Percentiles rank a stretch among this genome's conserved stretches.
Conservation (phyloP, 192 early-diverging fungal genomes). For the Backusella liffmaniae region DNA sequence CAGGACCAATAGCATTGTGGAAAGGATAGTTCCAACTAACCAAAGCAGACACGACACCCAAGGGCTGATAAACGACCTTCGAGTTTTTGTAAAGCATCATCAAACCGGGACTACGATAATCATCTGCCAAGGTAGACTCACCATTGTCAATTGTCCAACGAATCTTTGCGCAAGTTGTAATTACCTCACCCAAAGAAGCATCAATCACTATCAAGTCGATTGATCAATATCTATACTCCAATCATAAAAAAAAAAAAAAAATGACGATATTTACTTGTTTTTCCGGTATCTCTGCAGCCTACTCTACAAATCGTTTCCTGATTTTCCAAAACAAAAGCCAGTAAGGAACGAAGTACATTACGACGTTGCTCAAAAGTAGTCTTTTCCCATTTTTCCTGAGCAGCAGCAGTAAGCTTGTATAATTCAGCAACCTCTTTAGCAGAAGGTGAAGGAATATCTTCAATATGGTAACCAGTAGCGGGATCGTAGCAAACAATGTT, state of each 20-base stretch:
- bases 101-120: conserved; percentile 63
- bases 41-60: conserved; percentile 79
- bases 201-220: conserved; percentile 57
- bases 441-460: conserved; percentile 55
- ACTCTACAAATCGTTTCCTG: conserved; percentile 78
- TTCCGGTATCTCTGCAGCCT: conserved; percentile 75
- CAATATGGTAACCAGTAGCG: conserved; percentile 74
- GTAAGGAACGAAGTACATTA: conserved; percentile 65
- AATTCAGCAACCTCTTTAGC: conserved; percentile 56
- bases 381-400: conserved; percentile 67
- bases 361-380: conserved; percentile 73
- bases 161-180: conserved; percentile 75
- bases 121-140: conserved; percentile 64
- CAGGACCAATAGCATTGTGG: conserved; percentile 75
- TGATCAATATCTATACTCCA: not conserved
- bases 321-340: conserved; percentile 69
- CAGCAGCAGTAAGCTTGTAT: conserved; percentile 53
- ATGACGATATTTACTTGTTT: conserved; percentile 49
- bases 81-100: conserved; percentile 78
- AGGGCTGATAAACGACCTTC: conserved; percentile 74
- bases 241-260: not conserved
- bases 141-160: conserved; percentile 80
- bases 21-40: conserved; percentile 92
- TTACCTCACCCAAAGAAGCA: conserved; percentile 80
- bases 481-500: conserved; percentile 84